Percentiles rank a stretch among this genome's conserved stretches.
These are phyloP conservation scores for Penicillium sp. DNA, from an alignment of 2,329 filamentous ascomycete genomes.

Conservation along the genomic window DNA sequence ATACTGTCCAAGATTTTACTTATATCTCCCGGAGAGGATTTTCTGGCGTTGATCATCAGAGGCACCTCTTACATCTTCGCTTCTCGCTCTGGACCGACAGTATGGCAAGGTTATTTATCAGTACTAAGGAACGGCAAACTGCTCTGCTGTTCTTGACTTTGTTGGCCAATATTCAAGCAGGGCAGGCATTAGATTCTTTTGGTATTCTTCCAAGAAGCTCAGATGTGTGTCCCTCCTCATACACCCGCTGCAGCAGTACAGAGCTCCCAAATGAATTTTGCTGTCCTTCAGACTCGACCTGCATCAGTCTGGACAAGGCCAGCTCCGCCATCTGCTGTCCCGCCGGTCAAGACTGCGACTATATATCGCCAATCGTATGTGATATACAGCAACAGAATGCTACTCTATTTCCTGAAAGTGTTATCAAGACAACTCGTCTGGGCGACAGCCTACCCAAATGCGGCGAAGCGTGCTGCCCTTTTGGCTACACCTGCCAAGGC, in stretches of 20 bases:
- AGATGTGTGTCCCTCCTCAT: constrained; percentile 35
- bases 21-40: neutral
- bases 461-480: constrained; percentile 46
- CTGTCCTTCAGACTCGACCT: constrained; percentile 42
- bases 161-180: constrained; percentile 24
- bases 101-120: constrained; percentile 19
- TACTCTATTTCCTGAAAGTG: constrained; percentile 35
- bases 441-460: constrained; percentile 43
- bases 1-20: neutral
- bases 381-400: constrained; percentile 45
- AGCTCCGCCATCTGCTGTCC: constrained; percentile 50
- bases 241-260: constrained; percentile 36
- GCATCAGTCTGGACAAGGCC: constrained; percentile 43
- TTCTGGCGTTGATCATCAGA: neutral
- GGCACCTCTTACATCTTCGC: neutral
- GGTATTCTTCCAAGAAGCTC: constrained; percentile 25
- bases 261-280: constrained; percentile 46
- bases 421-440: constrained; percentile 46
- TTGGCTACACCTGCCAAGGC: constrained; percentile 47
- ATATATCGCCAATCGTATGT: constrained; percentile 46
- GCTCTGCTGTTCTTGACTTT: constrained; percentile 27
- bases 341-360: constrained; percentile 40
- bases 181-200: constrained; percentile 16
- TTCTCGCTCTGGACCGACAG: neutral
- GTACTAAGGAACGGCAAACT: constrained; percentile 8